A percentile compares a stretch with the other conserved stretches of the same genome.
phyloP scores from a whole-genome alignment of 352 stramenopile species.

The Phytopythium kandeliae region DNA sequence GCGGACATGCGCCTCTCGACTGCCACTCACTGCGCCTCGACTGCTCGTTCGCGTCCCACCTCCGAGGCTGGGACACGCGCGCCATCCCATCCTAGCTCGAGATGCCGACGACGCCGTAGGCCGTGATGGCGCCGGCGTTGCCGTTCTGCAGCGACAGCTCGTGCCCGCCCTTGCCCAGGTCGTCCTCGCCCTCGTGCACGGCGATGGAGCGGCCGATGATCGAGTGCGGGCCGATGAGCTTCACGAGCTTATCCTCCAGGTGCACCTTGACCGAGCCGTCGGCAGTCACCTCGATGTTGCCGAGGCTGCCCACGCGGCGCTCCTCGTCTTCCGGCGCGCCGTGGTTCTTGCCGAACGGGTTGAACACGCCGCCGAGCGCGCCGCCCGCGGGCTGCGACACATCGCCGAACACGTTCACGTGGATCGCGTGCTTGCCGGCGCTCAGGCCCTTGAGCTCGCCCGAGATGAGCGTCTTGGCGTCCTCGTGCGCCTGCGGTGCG shows the following conservation, averaged over 20 bases:
- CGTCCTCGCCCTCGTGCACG: constrained; percentile 94
- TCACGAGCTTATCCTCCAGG: constrained; percentile 94
- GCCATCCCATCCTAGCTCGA: too few relatives aligned
- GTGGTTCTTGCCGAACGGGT: constrained; percentile 98
- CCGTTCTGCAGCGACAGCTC: constrained; percentile 96
- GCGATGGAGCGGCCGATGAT: constrained; percentile 96
- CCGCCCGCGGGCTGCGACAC: constrained; percentile 76
- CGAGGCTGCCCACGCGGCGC: constrained; percentile 93
- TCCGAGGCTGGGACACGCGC: too few relatives aligned
- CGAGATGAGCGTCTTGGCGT: constrained; percentile 84
- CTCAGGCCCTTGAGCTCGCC: constrained; percentile 73
- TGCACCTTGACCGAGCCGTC: constrained; percentile 88
- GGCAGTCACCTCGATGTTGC: constrained; percentile 80
- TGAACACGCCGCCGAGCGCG: constrained; percentile 93
- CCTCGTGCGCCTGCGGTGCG: constrained; percentile 55
- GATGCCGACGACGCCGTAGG: constrained; percentile 92
- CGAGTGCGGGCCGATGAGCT: constrained; percentile 97
- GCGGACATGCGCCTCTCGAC: background rate
- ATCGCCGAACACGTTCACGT: constrained; percentile 95
- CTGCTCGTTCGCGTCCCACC: too few relatives aligned
- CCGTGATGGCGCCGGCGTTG: constrained; percentile 92
- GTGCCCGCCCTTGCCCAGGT: constrained; percentile 95
- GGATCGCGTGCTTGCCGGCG: constrained; percentile 92
- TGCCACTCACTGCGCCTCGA: background rate
- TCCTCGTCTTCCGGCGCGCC: constrained; percentile 94